Base-by-base conservation (phyloP, 2,329 filamentous ascomycete genomes). In the Cladosporium sp. region DNA sequence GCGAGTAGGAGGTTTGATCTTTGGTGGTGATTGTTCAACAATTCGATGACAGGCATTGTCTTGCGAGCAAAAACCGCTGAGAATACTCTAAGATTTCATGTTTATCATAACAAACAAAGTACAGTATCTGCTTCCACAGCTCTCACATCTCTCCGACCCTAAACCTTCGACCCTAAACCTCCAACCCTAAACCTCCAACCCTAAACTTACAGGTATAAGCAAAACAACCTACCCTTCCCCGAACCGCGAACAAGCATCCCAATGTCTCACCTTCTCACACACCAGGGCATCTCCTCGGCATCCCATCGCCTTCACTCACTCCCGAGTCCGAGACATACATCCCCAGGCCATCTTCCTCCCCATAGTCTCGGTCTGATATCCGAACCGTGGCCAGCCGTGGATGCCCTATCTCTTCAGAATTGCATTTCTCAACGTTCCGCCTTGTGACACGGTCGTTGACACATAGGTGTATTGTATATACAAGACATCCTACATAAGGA, bases 251-350 rank as follows among this genome's bases (percentile, higher is more conserved):
- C 55, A 24, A 58, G 18, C 32, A 24, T 14, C n/a, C 34, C n/a
- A 36, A 34, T 38, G 55, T 58, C 32, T 58, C 55, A 58, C 30
- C 34, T 38, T 34, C 55, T 34, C 55, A 58, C 21, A 24, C 12
- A 36, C 32, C 52, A 55, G 32, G 28, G 30, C 18, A 34, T 52
- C 49, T 52, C 49, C 10, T 52, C 28, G 41, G 41, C 41, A 21
- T 47, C 28, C 4, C 11, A 8, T 41, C n/a, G n/a, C 55, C 55
- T 18, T 41, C 32, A 47, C 34, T 36, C 52, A 36, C 21, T 41
- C 4, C 34, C 55, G 32, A 34, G 18, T 32, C 57, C 28, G 24
- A 59, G 57, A 59, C 57, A 59, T 59, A 59, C 32, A 59, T 59
- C 36, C 24, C 36, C 57, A 59, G 34, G 24, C 55, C 55, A 21